Evolutionary conservation across 2,329 filamentous ascomycete genomes (phyloP).

Genomic region (Penicillium sp.): DNA sequence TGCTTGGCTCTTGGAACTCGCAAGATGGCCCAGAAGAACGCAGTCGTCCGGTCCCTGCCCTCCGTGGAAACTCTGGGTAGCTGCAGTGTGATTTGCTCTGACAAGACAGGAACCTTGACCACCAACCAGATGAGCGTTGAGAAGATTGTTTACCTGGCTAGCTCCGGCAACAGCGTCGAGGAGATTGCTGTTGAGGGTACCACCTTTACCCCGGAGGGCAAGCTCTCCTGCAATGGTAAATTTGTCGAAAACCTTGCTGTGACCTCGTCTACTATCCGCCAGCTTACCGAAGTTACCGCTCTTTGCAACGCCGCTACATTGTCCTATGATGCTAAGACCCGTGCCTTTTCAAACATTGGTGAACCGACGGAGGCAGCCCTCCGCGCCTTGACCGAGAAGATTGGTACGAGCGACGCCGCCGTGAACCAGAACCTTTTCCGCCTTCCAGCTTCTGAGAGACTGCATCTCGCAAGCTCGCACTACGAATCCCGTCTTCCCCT

Average conservation of each 20-base stretch:
- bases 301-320: constrained; percentile 89
- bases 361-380: constrained; percentile 95
- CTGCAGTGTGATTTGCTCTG: constrained; percentile 99
- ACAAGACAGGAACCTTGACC: constrained; percentile 97
- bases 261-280: constrained; percentile 73
- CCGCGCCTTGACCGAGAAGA: constrained; percentile 87
- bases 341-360: constrained; percentile 77
- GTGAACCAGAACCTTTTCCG: constrained; percentile 55
- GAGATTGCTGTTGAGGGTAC: constrained; percentile 90
- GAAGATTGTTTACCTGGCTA: constrained; percentile 82
- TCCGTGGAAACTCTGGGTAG: constrained; percentile 97
- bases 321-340: constrained; percentile 75
- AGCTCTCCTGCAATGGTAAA: constrained; percentile 69
- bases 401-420: constrained; percentile 73
- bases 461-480: constrained; percentile 79
- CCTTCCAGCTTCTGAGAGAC: constrained; percentile 58
- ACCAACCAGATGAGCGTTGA: constrained; percentile 99
- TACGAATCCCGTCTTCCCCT: constrained; percentile 76
- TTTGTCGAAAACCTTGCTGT: constrained; percentile 67
- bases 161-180: constrained; percentile 71
- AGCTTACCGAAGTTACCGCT: constrained; percentile 69
- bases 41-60: constrained; percentile 90
- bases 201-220: constrained; percentile 82
- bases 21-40: constrained; percentile 99
- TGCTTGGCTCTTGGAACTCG: constrained; percentile 93